Base-by-base conservation (phyloP, 2,329 filamentous ascomycete genomes). In the Aspergillus amoenus region DNA sequence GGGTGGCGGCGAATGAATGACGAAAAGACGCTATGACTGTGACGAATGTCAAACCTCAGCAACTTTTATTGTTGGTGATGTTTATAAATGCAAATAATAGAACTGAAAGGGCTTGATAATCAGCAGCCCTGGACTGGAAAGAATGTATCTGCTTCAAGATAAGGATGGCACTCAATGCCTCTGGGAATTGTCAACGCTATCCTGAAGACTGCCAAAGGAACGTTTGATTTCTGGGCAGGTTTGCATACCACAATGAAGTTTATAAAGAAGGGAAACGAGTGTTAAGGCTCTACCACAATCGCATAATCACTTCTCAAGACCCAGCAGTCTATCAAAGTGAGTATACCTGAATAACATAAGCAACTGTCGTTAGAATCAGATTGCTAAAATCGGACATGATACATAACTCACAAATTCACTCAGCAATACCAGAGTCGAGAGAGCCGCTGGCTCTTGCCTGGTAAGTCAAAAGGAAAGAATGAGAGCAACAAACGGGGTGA, bases 131-230 rank as follows among this genome's bases (percentile, higher is more conserved):
- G 64, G 60, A 37, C 41, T 52, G 50, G 44, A 60, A 55, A 42
- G 57, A 64, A 63, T 39, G 63, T 59, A 41, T 52, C 42, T 60
- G 64, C 65, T 34, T 60, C 66, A 65, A 56, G 60, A 47, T 46
- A 45, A 43, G 39, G 66, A 63, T 32, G 66, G 65, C 68, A 71
- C 57, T 70, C 70, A 71, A 72, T 71, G 66, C 68, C 70, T 64
- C 64, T 68, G 56, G 55, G 44, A 45, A 41, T 52, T 53, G 54
- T 60, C 30, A 46, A 54, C 34, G 21, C 18, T 37, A 37, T 3
- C 52, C 30, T 17, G 34, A 51, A 17, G 27, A 34, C 22, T 40
- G 12, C 34, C 46, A 30, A 56, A 30, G 30, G 37, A 17, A 46
- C 37, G 48, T 56, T 43, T 47, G 24, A 44, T 17, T 41, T 49